Conservation (phyloP, 305 asterid species). For the Coffea humblotiana region DNA sequence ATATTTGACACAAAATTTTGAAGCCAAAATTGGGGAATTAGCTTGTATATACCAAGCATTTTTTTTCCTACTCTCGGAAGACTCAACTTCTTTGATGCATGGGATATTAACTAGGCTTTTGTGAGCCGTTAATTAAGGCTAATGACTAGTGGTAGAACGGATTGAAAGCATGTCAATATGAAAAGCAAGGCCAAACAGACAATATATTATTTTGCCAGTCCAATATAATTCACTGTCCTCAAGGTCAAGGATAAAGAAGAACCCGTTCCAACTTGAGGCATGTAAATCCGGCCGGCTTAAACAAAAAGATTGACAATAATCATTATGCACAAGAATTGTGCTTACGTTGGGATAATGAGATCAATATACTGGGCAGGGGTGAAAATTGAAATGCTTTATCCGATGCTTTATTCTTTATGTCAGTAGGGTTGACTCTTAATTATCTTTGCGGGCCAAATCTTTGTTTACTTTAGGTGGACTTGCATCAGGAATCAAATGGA, state of each 20-base stretch:
- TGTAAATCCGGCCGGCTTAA: background rate
- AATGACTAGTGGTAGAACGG: background rate
- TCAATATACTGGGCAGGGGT: background rate
- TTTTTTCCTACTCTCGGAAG: too few species aligned
- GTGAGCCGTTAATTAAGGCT: background rate
- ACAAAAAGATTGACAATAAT: constrained; percentile 11
- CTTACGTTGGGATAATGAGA: background rate
- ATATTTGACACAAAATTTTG: background rate
- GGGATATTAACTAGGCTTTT: background rate
- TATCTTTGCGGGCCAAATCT: constrained; percentile 12
- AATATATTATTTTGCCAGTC: background rate
- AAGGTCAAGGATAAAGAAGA: background rate
- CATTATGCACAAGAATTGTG: background rate
- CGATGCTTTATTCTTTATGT: constrained; percentile 15
- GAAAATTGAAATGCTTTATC: background rate
- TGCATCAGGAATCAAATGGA: constrained; percentile 37
- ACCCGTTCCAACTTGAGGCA: background rate
- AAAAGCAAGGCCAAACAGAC: background rate
- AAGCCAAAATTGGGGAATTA: background rate
- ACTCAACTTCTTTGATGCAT: background rate
- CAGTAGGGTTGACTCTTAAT: constrained; percentile 20
- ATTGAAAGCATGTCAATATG: background rate
- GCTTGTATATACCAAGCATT: background rate
- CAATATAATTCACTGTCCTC: constrained; percentile 3
- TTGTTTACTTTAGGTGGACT: constrained; percentile 8